Base-by-base conservation (phyloP, 1,284 basidiomycete genomes). In the Pulchroboletus neoregius region DNA sequence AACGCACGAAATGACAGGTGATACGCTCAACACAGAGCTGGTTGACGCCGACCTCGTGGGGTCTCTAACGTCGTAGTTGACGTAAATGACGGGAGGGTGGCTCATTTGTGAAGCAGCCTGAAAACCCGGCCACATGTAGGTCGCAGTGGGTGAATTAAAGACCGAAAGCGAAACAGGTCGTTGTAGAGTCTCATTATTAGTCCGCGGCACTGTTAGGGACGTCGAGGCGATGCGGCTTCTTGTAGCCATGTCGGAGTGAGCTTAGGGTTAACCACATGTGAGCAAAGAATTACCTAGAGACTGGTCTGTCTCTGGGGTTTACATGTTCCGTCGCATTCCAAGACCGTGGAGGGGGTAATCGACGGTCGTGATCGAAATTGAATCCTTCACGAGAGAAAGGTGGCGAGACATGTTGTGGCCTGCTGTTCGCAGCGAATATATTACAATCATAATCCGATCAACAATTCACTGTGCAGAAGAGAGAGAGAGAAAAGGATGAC, bases 71-170 rank as follows among this genome's bases (percentile, higher is more conserved):
- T 62, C 60, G 37, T 69, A 69, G 50, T 69, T 60, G 54, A 66
- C 68, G 55, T 69, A 69, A 67, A 66, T 67, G 49, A 68, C 50
- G 43, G 67, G 65, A 45, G 63, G 64, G 53, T 68, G 57, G 46
- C 52, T 56, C 63, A 68, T 68, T 58, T 69, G 65, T 40, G 65
- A 66, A 18, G 68, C 62, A 45, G 67, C 62, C 51, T 68, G 64
- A 50, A 68, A 63, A 52, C 64, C 57, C 10, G 68, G 67, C 65
- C 65, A 66, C 66, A 68, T 68, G 63, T 68, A 69, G 49, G 67
- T 69, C 55, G 68, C 65, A 55, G 67, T 66, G 44, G 65, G 65
- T 49, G 67, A 66, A 58, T 69, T 68, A 64, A 66, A 66, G 50
- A 66, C 64, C 36, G 64, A 66, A 46, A 66, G 55, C 41, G 64